Base-by-base conservation (phyloP, 768 basidiomycete species). In the Suillus subaureus region DNA sequence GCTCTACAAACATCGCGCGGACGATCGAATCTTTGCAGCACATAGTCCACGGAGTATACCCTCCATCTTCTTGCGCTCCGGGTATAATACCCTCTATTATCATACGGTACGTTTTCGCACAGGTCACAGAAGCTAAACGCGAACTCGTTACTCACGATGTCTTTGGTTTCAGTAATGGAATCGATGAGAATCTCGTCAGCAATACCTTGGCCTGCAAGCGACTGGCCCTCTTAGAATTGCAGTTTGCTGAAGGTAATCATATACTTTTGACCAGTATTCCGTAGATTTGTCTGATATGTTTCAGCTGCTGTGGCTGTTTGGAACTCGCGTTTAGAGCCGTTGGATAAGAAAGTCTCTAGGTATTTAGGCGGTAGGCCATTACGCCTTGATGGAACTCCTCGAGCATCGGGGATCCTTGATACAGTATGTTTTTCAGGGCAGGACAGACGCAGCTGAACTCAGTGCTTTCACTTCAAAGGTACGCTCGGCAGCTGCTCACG, bases 321-420 rank as follows among this genome's bases (percentile, higher is more conserved):
- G 75, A 92, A 93, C 67, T 82, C 82, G 4, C 82, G 80, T 3
- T 80, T 94, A 3, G 84, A 85, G 64, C 80, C 79, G 16, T 75
- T 94, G 23, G 91, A 94, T 70, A 77, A 77, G 47, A 85, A 85
- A 61, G 62, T 94, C n/a, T 90, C 87, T 0, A 90, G 86, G 71
- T 90, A 89, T 72, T 76, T 91, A 39, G 81, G 83, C 26, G 90
- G 90, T 0, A 87, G 85, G 35, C 88, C 90, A 1, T 76, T 95
- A 15, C 84, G 91, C 12, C 78, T 94, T 18, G 91, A 94, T 68
- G 90, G 91, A 0, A 87, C 85, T 71, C 93, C 93, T 2, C 78
- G 90, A 61, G 89, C 89, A 4, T 91, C 87, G 16, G 91, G 91
- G 7, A 83, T 94, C 13, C 79, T 93, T 64, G 91, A 93, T 74